Evolutionary conservation across 1,139 yeast species (phyloP), one percentile per base, ranked within the genome.

Genomic region (Wickerhamomyces sp.): DNA sequence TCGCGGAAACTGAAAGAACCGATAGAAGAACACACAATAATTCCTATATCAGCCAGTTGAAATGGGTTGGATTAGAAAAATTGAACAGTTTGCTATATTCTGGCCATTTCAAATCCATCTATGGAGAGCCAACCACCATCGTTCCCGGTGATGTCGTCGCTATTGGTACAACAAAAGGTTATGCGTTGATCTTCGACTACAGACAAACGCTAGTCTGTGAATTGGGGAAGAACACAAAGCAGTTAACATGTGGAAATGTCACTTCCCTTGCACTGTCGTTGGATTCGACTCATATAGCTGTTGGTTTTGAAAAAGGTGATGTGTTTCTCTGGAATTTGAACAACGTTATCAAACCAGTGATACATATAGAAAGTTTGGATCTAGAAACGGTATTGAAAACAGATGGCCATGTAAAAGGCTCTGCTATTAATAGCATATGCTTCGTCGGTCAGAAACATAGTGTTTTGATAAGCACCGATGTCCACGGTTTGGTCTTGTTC

Each of bases 81-180:
- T 46, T 73, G 15, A 61, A 72, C 5, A 55, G 57, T 13, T 57
- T 55, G 22, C 41, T 71, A 6, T 63, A 58, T 33, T 57, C 72
- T 1, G 59, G 63, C 9, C 53, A 60, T 3, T 61, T 68, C 6
- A 42, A 52, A 16, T 36, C 60, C 4, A 49, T 53, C 8, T 68
- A 70, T 45, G 95, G 94, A 0, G 51, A 56, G 2, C 72, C 79
- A 1, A 60, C 68, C 0, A 58, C 61, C 17, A 49, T 81, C 8
- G 61, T 66, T 4, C 67, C 78, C 0, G 68, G 77, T 2, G 64
- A 76, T 4, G 64, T 64, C 35, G 64, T 86, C 2, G 75, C 74
- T 0, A 51, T 85, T 11, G 93, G 87, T 3, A 84, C 93, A 0
- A 50, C 68, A 1, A 66, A 66, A 32, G 89, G 89, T 1, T 60